Evolutionary conservation across 2,329 filamentous ascomycete genomes (phyloP), one percentile per base, ranked within the genome.

Genomic region (Chrysoporthe cubensis): DNA sequence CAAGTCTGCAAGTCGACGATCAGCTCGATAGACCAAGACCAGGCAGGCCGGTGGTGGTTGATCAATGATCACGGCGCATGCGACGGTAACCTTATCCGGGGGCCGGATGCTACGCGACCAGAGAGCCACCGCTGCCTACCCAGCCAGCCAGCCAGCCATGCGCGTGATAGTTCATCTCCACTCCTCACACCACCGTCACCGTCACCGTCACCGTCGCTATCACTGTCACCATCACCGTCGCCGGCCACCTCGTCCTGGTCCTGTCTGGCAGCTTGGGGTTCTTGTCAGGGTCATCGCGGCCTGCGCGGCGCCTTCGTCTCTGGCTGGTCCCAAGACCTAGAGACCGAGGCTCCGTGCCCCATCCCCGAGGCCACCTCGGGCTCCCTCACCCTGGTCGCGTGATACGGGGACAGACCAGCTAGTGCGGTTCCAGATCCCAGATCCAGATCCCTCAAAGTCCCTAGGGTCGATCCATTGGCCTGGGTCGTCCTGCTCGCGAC

Each of bases 41-140:
- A 43, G 56, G 34, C 57, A 43, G n/a, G 18, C 9, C 9, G 9
- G 26, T 26, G 5, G 37, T 16, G 18, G 57, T 8, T 16, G 37
- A 43, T 18, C n/a, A 42, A n/a, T 59, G 57, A 18, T 59, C 57
- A 44, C 37, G 46, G 46, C 60, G 60, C 46, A 26, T 21, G 61
- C 48, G 37, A 26, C 46, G 61, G 61, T 63, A 63, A 50, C 48
- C 61, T 54, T 48, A 54, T 63, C 61, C 61, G 61, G 61, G 26
- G 37, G 16, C 18, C 61, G 46, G 34, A 54, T 63, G 61, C 26
- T 54, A 43, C 46, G 14, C 14, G 14, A 16, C 44, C 14, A 5
- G 44, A 5, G 14, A 16, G 44, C 16, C 16, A 14, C 37, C 37
- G 26, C 26, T 26, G 26, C 26, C 26, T 26, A 26, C 26, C 26